Base-by-base conservation (phyloP, 2,329 filamentous ascomycete genomes). In the Nectriaceae sp. region DNA sequence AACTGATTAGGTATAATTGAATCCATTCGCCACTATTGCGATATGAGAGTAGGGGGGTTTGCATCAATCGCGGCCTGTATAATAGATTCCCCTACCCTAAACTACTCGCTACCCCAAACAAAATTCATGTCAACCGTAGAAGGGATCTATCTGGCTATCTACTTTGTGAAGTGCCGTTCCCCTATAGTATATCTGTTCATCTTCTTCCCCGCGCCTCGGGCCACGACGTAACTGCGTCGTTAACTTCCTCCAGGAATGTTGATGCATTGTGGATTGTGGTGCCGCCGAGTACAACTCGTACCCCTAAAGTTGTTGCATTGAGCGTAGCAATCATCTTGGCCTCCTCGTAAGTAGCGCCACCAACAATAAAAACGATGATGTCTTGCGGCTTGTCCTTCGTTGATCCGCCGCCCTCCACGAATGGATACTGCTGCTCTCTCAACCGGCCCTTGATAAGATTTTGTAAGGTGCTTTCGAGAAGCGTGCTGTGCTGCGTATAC, bases 331-430 rank as follows among this genome's bases (percentile, higher is more conserved):
- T 84, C 79, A 90, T 91, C 74, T 96, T 97, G 5, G 94, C 92
- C 70, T 99, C 94, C 69, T 99, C 94, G 64, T 97, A 99, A 0
- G 94, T 99, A 16, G 88, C 85, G 3, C 94, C 94, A 5, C 94
- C 94, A 20, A 97, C 79, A 64, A 99, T 92, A 65, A 99, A 99
- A 6, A 99, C 83, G 37, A 99, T 83, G 35, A 99, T 88, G 66
- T 99, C 95, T 67, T 99, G 94, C 4, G 94, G 94, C 68, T 97
- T 97, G 65, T 99, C 95, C 54, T 88, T 83, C 11, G 91, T 97
- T 11, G 89, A 84, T 2, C 89, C 88, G 15, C 88, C 87, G 5
- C 90, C 90, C 59, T 97, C 94, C 4, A 97, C 82, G 65, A 97
- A 99, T 0, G 94, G 95, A 65, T 96, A 97, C 53, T 94, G 84